Evolutionary conservation across 2,329 filamentous ascomycete genomes (phyloP), one percentile per base, ranked within the genome.

Genomic region (Fusarium guadeloupense): DNA sequence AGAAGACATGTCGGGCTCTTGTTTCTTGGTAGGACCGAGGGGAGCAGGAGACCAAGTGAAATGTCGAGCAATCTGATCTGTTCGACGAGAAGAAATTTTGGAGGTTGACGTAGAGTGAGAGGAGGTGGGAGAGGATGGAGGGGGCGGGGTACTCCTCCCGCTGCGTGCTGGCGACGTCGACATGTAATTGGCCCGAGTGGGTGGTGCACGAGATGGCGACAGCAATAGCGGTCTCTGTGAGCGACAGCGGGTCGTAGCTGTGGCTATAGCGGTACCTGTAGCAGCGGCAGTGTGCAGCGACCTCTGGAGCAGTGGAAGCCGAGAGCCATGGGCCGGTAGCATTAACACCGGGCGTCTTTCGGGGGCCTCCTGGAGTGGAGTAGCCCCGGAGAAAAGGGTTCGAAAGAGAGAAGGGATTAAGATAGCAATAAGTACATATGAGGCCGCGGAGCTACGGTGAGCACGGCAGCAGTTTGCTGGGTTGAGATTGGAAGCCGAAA

Each of bases 51-150:
- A 64, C 41, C 74, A 64, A 70, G 81, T 80, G 54, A 86, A 74
- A 67, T 86, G 84, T 59, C 81, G 79, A 73, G 83, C 83, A 66
- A 86, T 79, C 74, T 84, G 83, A 40, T 80, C 77, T 58, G 82
- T 82, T 64, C 83, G 78, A 66, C 72, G 78, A 65, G 77, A 77
- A 71, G 83, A 77, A 77, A 82, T 82, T 72, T 75, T 79, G 62
- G 62, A 64, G 57, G 58, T 57, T 55, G 59, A 66, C 68, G 65
- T 63, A 55, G 67, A 63, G 58, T 51, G 56, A 55, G 54, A 60
- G 61, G 54, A 51, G 51, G 55, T 64, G 48, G 64, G 57, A 62
- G 65, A 70, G 64, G 71, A 72, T 72, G 71, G 75, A 76, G 75
- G 75, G 74, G 75, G 74, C 73, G 75, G 75, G 75, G 75, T 72